Percentiles rank a stretch among this genome's conserved stretches.
phyloP scores from a whole-genome alignment of 2,329 filamentous ascomycete species.

The Colletotrichum somersetense region DNA sequence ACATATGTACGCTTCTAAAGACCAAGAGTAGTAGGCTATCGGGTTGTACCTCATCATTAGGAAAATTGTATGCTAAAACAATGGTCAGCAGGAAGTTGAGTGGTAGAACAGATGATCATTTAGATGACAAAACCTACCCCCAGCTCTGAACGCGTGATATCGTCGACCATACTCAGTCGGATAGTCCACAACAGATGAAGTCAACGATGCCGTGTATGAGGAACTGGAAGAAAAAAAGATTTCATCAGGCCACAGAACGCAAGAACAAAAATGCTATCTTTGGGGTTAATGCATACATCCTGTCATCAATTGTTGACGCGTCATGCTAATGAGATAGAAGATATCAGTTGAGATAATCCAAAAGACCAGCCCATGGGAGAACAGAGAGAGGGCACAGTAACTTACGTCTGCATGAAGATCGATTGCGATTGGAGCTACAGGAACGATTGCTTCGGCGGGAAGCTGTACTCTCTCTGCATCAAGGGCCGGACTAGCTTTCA shows the following conservation, averaged over 20 bases:
- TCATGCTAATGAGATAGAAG: background rate
- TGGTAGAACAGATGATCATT: too few relatives aligned
- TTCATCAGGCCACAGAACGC: background rate
- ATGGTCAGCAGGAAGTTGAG: background rate
- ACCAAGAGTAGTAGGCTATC: background rate
- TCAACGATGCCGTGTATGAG: background rate
- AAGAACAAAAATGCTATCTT: background rate
- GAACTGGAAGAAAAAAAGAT: background rate
- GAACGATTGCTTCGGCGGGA: background rate
- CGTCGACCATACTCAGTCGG: constrained; percentile 29
- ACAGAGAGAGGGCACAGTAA: background rate
- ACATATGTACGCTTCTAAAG: background rate
- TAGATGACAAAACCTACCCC: background rate
- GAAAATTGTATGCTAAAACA: constrained; percentile 47
- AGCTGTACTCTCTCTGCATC: background rate
- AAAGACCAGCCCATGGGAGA: background rate
- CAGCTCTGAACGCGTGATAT: constrained; percentile 37
- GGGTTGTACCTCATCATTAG: constrained; percentile 51
- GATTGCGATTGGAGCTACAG: background rate
- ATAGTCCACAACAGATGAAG: background rate
- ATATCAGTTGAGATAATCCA: background rate
- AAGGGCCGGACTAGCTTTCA: background rate
- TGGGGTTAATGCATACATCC: background rate
- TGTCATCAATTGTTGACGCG: background rate
- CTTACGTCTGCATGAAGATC: background rate